Base-by-base conservation (phyloP, 2,329 filamentous ascomycete species). In the Phoma sp. region DNA sequence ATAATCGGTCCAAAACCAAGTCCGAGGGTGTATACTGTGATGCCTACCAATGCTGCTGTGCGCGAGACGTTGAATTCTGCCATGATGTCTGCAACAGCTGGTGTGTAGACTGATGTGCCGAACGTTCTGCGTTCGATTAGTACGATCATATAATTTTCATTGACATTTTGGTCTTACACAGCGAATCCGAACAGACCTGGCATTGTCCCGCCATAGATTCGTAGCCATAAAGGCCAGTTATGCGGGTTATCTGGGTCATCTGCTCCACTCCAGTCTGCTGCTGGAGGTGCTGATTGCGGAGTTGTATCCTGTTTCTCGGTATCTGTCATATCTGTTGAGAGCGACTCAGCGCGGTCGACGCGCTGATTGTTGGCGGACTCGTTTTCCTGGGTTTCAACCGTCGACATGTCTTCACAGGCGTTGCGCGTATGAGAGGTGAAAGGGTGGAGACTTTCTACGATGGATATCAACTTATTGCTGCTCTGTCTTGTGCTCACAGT, bases 11-110 rank as follows among this genome's bases (percentile, higher is more conserved):
- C 86, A 14, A 87, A 75, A 3, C 76, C 84, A 0, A 89, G 77
- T 0, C 85, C 86, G 9, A 87, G 71, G 5, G 85, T 81, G 67
- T 86, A 89, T 5, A 87, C 68, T 0, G 86, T 81, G 0, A 89
- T 69, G 0, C 83, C 82, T 0, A 88, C 72, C n/a, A 89, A 74
- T 0, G 86, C 82, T 7, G 80, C 77, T 1, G 83, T 86, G 42
- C 78, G 77, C 12, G 78, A 79, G 11, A 87, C 77, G 37, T 77
- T 60, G 66, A 89, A 89, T 6, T 83, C 76, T 0, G 65, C 33
- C 72, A 80, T 80, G 5, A 88, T 66, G 3, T 81, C 72, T 2
- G 59, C 39, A 18, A 77, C 66, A 4, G 79, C 80, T 0, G 83
- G 77, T 25, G 80, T 82, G 65, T 84, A 80, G 56, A 85, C 78